phyloP scores from a whole-genome alignment of 2,329 filamentous ascomycete species.

The Claviceps paspali region DNA sequence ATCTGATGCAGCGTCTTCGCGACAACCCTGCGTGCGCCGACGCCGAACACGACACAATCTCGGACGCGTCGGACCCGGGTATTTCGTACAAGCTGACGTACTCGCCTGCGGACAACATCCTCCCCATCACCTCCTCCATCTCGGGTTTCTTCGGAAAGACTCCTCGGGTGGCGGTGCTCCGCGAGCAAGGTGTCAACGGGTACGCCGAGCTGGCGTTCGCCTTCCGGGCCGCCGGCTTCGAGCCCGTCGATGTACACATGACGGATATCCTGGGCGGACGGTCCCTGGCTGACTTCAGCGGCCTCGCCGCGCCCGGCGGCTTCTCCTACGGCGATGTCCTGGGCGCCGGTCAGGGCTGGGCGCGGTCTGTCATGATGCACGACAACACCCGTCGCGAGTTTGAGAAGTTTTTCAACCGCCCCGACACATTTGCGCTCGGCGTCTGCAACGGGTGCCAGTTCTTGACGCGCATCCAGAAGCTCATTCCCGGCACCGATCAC shows the following conservation, averaged over 20 bases:
- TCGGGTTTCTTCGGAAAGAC: slow-evolving; percentile 36
- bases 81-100: slow-evolving; percentile 73
- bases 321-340: slow-evolving; percentile 84
- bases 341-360: slow-evolving; percentile 93
- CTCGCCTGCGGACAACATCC: slow-evolving; percentile 59
- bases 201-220: slow-evolving; percentile 97
- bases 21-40: slow-evolving; percentile 84
- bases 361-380: slow-evolving; percentile 82
- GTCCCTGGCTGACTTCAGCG: slow-evolving; percentile 68
- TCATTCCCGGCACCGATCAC: slow-evolving; percentile 69
- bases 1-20: slow-evolving; percentile 77
- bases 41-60: slow-evolving; percentile 60
- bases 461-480: slow-evolving; percentile 58
- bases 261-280: slow-evolving; percentile 72
- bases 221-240: slow-evolving; percentile 82
- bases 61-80: slow-evolving; percentile 64
- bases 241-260: slow-evolving; percentile 92
- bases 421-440: slow-evolving; percentile 82
- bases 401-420: slow-evolving; percentile 67
- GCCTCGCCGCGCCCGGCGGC: slow-evolving; percentile 86
- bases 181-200: slow-evolving; percentile 92
- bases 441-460: slow-evolving; percentile 98
- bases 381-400: slow-evolving; percentile 63
- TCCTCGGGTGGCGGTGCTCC: slow-evolving; percentile 76
- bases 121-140: slow-evolving; percentile 40